Percentiles rank a stretch among this genome's conserved stretches.
Conservation (phyloP, 2,329 filamentous ascomycete species). For the Elsinoe australis region DNA sequence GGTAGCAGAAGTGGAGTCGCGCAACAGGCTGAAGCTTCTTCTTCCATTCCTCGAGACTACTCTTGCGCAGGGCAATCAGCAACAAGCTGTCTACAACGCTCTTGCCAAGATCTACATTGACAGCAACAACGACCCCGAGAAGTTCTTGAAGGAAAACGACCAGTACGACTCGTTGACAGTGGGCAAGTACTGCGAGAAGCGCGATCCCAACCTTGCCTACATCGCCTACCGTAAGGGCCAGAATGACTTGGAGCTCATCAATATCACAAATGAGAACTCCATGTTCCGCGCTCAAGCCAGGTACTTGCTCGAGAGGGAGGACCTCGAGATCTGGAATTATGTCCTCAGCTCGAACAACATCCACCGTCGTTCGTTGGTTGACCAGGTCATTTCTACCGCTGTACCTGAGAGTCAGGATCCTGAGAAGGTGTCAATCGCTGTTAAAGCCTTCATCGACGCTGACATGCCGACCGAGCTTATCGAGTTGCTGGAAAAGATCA, state of each 20-base stretch:
- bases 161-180: conserved; percentile 87
- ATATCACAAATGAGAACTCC: conserved; percentile 97
- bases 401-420: conserved; percentile 90
- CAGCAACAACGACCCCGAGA: conserved; percentile 95
- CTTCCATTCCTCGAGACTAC: conserved; percentile 94
- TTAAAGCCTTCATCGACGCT: conserved; percentile 82
- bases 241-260: conserved; percentile 94
- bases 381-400: conserved; percentile 92
- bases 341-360: conserved; percentile 94
- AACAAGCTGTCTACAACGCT: conserved; percentile 94
- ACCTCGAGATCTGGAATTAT: conserved; percentile 86
- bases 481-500: conserved; percentile 97
- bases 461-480: conserved; percentile 92
- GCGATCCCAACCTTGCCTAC: conserved; percentile 89
- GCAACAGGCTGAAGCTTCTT: conserved; percentile 91
- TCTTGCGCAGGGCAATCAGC: conserved; percentile 80
- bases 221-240: conserved; percentile 95
- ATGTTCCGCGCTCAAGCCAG: conserved; percentile 99
- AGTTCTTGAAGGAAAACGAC: conserved; percentile 95
- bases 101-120: conserved; percentile 99
- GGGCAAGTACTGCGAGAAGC: conserved; percentile 98
- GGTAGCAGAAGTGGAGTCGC: conserved; percentile 86
- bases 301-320: conserved; percentile 84
- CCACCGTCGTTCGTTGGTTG: conserved; percentile 84
- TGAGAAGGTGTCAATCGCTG: conserved; percentile 87